Base-by-base conservation (phyloP, 805 yeast species). In the Candida sithepensis region DNA sequence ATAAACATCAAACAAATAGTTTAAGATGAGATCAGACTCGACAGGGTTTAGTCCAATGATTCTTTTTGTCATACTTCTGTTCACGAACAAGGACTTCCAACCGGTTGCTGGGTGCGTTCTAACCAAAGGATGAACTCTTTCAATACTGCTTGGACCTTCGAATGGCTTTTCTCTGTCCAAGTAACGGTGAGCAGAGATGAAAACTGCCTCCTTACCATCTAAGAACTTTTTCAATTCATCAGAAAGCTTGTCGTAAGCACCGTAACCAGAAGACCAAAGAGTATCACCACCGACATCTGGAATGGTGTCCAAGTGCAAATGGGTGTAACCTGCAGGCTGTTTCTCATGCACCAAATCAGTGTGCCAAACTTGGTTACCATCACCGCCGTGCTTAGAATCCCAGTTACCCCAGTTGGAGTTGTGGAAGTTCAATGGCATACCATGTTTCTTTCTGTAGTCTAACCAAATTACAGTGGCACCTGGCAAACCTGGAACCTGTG, bases 81-180 rank as follows among this genome's bases (percentile, higher is more conserved):
- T 78, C 38, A 78, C 77, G 51, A 67, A 79, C 52, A 80, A 64
- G 1, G 81, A 67, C 63, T 81, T 81, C 77, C 79, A 71, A 42
- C 83, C 83, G 21, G 85, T 79, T n/a, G 73, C 81, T 10, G 86
- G 85, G 54, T 81, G 84, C 38, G 83, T 77, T 64, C 84, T 73
- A 22, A 81, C 73, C 21, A 81, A 52, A 2, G 84, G 85, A 62
- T 81, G 86, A 49, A 72, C 77, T 58, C 82, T 70, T 52, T 72
- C 79, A 45, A 79, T 67, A 47, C 70, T 69, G 42, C 68, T 67
- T 18, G 72, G 73, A 13, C 75, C 74, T 41, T 61, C 61, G 22
- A 77, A 66, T 18, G 78, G 79, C 18, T 69, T 66, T 14, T 70
- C 58, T 20, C 71, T 48, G 59, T 67, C 66, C 46, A 67, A 47